Evolutionary conservation across 176 grass and related monocot species (phyloP), one percentile per base, ranked within the genome.

Genomic region (Otatea glauca): DNA sequence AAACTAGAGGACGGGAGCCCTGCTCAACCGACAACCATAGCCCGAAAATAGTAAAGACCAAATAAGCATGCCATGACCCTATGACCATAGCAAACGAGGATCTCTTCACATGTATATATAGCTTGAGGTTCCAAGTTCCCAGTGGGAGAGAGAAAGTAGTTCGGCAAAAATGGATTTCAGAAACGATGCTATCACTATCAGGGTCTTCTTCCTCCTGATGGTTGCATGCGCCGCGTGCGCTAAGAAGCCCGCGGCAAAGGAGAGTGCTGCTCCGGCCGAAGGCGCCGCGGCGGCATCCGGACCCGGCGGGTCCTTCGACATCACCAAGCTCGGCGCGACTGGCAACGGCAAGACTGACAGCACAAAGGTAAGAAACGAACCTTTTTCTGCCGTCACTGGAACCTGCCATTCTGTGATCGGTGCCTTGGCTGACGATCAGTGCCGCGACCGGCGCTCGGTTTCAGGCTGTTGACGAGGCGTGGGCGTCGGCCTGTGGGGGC

Each of bases 391-490:
- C 7, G 23, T 5, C 18, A 50, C 54, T 7, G 51, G 51, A 18
- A 20, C 5, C 16, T 50, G 48, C 4, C 48, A 50, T 50, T 50
- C 14, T 50, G 12, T 3, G 9, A 47, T 48, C 11, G 17, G 18
- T 20, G 5, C 16, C 5, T 5, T 54, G 4, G 17, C 51, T 54
- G 51, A 54, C 16, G 51, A 17, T 50, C 48, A 16, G 0, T 5
- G 16, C 50, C 17, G 50, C 16, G 1, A 53, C 1, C 18, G 21
- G 16, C n/a, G 55, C 1, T 59, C 7, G 55, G 39, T 5, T 65
- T 35, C 21, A 91, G 89, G 89, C 66, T 56, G 79, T 91, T 6
- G 13, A 58, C 41, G 49, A 73, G 24, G 73, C 84, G 47, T 87
- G 89, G 89, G 9, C 24, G 35, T 44, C 24, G 8, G 89, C 89